Percentiles rank a stretch among this genome's conserved stretches.
phyloP scores from a whole-genome alignment of 1,284 basidiomycete species.

The Cutaneotrichosporon dermatis region DNA sequence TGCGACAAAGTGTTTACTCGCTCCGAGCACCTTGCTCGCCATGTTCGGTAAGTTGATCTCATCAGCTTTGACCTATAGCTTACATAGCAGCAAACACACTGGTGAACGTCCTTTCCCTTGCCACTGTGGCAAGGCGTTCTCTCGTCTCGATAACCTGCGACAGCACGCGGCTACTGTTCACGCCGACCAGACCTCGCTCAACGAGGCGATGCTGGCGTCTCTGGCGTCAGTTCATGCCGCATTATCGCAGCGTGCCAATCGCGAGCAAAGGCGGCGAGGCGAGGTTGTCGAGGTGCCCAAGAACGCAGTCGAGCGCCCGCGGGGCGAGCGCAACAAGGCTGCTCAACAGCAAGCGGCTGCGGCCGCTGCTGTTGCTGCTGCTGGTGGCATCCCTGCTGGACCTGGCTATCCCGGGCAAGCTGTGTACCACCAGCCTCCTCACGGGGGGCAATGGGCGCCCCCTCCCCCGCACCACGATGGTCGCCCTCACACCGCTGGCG shows the following conservation, averaged over 20 bases:
- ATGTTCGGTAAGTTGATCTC: conserved; percentile 66
- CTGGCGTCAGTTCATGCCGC: conserved; percentile 78
- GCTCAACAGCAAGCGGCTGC: background rate
- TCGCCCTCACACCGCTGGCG: conserved; percentile 33
- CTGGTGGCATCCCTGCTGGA: conserved; percentile 7
- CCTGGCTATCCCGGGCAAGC: background rate
- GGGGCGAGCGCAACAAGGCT: conserved; percentile 21
- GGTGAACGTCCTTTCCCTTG: conserved; percentile 93
- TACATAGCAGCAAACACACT: conserved; percentile 76
- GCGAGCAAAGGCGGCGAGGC: conserved; percentile 45
- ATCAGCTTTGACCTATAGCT: conserved; percentile 2
- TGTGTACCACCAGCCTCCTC: conserved; percentile 9
- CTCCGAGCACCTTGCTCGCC: conserved; percentile 89
- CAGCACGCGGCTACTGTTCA: conserved; percentile 96
- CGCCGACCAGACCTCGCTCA: conserved; percentile 75
- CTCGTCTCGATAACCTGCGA: conserved; percentile 89
- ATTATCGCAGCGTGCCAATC: conserved; percentile 54
- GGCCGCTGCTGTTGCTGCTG: background rate
- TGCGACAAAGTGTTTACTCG: conserved; percentile 94
- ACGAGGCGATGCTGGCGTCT: conserved; percentile 87
- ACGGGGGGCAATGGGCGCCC: conserved; percentile 11
- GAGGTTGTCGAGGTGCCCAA: conserved; percentile 49
- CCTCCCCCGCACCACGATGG: conserved; percentile 23
- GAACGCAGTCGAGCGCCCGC: conserved; percentile 42
- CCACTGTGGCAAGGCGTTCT: conserved; percentile 92